phyloP scores from a whole-genome alignment of 1,139 yeast genomes.

The Saccharomycopsis hybrid region DNA sequence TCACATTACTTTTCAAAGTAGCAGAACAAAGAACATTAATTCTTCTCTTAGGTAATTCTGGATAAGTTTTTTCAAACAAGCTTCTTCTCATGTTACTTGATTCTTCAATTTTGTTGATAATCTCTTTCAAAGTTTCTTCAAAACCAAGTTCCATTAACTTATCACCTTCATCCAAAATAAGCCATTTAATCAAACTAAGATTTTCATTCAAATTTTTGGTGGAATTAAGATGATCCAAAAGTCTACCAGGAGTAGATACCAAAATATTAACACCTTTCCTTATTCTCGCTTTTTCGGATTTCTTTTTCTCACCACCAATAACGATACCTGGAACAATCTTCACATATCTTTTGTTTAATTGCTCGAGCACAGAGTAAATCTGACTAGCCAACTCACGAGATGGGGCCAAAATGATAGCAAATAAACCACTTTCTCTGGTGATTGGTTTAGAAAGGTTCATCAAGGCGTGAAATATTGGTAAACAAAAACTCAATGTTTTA shows the following conservation, averaged over 20 bases:
- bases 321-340: slow-evolving; percentile 87
- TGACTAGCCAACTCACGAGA: slow-evolving; percentile 95
- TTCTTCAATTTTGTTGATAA: slow-evolving; percentile 50
- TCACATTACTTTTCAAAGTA: slow-evolving; percentile 76
- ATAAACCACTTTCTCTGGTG: slow-evolving; percentile 74
- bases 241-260: slow-evolving; percentile 89
- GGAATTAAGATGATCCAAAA: slow-evolving; percentile 88
- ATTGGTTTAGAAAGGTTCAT: slow-evolving; percentile 42
- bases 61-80: slow-evolving; percentile 30
- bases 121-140: slow-evolving; percentile 82
- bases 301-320: slow-evolving; percentile 92
- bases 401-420: slow-evolving; percentile 83
- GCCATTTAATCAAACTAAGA: slow-evolving; percentile 42
- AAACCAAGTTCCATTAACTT: slow-evolving; percentile 90
- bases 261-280: slow-evolving; percentile 85
- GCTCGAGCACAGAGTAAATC: slow-evolving; percentile 74
- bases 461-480: slow-evolving; percentile 74
- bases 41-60: slow-evolving; percentile 60
- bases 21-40: slow-evolving; percentile 89
- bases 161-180: slow-evolving; percentile 93
- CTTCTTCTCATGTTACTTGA: slow-evolving; percentile 34
- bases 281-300: slow-evolving; percentile 83
- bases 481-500: slow-evolving; percentile 76
- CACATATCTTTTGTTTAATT: slow-evolving; percentile 65
- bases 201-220: slow-evolving; percentile 69